Evolutionary conservation across 345 rosid species (phyloP).

Genomic region (Eucalyptus sp.): DNA sequence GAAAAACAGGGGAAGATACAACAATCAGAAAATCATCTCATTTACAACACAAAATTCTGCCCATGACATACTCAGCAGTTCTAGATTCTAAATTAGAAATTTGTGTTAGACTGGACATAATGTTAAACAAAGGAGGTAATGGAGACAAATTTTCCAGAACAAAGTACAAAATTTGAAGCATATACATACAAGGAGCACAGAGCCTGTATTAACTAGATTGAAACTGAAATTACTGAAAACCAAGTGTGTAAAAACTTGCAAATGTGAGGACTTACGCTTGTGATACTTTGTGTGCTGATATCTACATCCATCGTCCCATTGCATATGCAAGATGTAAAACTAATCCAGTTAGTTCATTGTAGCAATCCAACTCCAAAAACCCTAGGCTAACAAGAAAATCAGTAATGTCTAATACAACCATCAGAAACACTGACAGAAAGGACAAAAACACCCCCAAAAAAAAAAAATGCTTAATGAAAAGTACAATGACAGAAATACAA

Average conservation of each 20-base stretch:
- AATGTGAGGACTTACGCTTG: conserved; percentile 66
- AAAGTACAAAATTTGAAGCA: neutral
- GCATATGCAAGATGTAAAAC: conserved; percentile 40
- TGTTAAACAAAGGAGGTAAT: neutral
- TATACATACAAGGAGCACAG: neutral
- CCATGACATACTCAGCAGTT: neutral
- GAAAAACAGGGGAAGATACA: neutral
- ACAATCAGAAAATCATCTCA: neutral
- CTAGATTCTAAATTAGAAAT: neutral
- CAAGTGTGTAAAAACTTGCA: neutral
- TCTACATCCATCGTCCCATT: conserved; percentile 37
- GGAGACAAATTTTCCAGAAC: neutral
- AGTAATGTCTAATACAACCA: neutral
- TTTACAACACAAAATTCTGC: neutral
- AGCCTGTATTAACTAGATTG: neutral
- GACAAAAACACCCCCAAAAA: neutral
- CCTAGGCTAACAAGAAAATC: neutral
- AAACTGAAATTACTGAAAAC: neutral
- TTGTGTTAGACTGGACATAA: neutral
- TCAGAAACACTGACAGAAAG: neutral
- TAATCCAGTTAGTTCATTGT: neutral
- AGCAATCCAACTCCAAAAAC: neutral
- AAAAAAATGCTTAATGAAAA: neutral
- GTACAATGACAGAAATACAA: neutral
- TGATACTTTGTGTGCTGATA: conserved; percentile 99